A percentile compares a stretch with the other conserved stretches of the same genome.
phyloP scores from a whole-genome alignment of 495 filamentous ascomycete genomes.

The Chaetomium cochliodes region DNA sequence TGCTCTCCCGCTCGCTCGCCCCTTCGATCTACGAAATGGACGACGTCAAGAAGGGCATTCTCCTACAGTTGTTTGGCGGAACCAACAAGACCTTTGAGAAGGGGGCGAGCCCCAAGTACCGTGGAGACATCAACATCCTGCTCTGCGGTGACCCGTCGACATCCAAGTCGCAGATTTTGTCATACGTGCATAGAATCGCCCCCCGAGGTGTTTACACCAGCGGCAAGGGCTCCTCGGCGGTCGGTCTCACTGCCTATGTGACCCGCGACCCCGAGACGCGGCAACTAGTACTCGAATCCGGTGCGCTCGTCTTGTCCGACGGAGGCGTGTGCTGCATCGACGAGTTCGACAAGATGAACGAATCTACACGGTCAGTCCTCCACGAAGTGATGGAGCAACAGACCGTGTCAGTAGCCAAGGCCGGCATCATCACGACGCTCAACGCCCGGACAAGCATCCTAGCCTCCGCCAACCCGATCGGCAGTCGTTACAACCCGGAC shows the following conservation, averaged over 20 bases:
- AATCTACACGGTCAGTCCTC: slow-evolving; percentile 89
- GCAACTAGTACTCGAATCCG: slow-evolving; percentile 94
- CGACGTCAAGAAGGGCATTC: slow-evolving; percentile 96
- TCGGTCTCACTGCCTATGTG: slow-evolving; percentile 97
- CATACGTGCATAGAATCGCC: slow-evolving; percentile 96
- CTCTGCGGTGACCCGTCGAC: slow-evolving; percentile 97
- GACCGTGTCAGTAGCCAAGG: slow-evolving; percentile 97
- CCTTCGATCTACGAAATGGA: slow-evolving; percentile 98
- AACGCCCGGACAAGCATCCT: slow-evolving; percentile 93
- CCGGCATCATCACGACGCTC: slow-evolving; percentile 96
- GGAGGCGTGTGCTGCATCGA: slow-evolving; percentile 98
- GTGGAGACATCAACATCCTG: slow-evolving; percentile 95
- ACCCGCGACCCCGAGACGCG: slow-evolving; percentile 88
- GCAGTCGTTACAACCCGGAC: slow-evolving; percentile 94
- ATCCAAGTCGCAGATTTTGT: slow-evolving; percentile 87
- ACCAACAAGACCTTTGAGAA: slow-evolving; percentile 99
- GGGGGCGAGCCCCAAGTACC: slow-evolving; percentile 89
- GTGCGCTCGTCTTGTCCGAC: slow-evolving; percentile 91
- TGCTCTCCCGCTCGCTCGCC: slow-evolving; percentile 86
- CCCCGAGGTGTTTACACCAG: slow-evolving; percentile 96
- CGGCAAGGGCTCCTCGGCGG: slow-evolving; percentile 94
- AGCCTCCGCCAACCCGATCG: slow-evolving; percentile 96
- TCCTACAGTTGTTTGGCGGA: slow-evolving; percentile 93
- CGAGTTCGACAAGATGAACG: slow-evolving; percentile 99
- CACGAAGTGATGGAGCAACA: slow-evolving; percentile 99